Percentiles rank a stretch among this genome's conserved stretches.
Evolutionary conservation across 192 early-diverging fungal species (phyloP).

Genomic region (Gryganskiella cystojenkinii): DNA sequence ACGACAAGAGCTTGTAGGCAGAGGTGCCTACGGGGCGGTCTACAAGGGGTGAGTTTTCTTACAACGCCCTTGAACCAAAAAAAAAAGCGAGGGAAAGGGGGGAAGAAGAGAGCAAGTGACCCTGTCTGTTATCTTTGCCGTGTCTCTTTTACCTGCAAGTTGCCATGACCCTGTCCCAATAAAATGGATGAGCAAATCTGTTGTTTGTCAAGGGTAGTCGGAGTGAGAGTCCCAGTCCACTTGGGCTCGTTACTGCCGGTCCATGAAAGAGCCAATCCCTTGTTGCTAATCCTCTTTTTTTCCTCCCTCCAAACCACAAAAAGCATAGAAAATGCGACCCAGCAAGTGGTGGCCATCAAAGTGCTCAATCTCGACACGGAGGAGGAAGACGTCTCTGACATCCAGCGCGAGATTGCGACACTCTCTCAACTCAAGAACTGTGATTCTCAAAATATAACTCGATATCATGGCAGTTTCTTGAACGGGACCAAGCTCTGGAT

Average conservation of each 20-base stretch:
- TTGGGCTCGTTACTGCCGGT: too few relatives aligned
- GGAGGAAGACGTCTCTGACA: conserved; percentile 95
- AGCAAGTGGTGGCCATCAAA: conserved; percentile 94
- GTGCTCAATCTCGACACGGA: conserved; percentile 97
- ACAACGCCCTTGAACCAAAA: too few relatives aligned
- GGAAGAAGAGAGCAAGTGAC: too few relatives aligned
- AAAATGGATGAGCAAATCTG: too few relatives aligned
- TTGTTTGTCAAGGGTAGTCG: too few relatives aligned
- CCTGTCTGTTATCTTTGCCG: too few relatives aligned
- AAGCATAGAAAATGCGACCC: conserved; percentile 79
- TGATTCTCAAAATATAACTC: conserved; percentile 91
- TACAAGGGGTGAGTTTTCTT: conserved; percentile 67
- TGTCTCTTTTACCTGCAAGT: too few relatives aligned
- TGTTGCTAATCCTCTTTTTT: not conserved
- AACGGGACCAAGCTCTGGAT: conserved; percentile 97
- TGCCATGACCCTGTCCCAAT: too few relatives aligned
- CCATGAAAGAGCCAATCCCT: too few relatives aligned
- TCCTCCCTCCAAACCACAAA: not conserved
- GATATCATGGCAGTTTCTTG: conserved; percentile 91
- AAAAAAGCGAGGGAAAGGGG: too few relatives aligned
- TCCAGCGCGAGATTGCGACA: conserved; percentile 93
- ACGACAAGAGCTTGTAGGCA: conserved; percentile 65
- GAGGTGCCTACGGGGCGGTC: conserved; percentile 78
- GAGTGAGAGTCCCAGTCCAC: too few relatives aligned
- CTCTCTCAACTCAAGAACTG: conserved; percentile 84